Evolutionary conservation across 1,284 basidiomycete species (phyloP).

Genomic region (Filobasidium uniguttulatum): DNA sequence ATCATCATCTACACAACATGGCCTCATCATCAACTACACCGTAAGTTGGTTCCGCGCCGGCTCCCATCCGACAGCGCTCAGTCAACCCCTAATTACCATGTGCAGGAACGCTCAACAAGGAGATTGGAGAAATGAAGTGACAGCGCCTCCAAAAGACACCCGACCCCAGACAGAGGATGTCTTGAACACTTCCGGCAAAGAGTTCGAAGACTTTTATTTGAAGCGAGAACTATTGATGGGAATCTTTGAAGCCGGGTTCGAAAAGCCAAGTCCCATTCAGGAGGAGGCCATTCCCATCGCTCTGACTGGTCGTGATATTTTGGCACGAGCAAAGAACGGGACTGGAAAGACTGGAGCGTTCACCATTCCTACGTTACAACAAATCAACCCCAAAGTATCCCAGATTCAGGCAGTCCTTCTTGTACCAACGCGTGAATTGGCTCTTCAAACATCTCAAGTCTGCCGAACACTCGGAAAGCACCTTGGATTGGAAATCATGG

Average conservation of each 20-base stretch:
- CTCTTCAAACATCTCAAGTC: conserved; percentile 91
- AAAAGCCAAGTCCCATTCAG: conserved; percentile 92
- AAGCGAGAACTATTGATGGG: conserved; percentile 74
- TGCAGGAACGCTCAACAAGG: conserved; percentile 24
- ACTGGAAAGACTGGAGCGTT: conserved; percentile 73
- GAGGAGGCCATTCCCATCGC: conserved; percentile 90
- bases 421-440: conserved; percentile 88
- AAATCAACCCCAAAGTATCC: conserved; percentile 67
- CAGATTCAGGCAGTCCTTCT: conserved; percentile 93
- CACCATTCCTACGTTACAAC: conserved; percentile 90
- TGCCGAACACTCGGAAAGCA: conserved; percentile 96
- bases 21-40: conserved; percentile 32
- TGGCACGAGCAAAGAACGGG: conserved; percentile 47
- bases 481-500: conserved; percentile 92
- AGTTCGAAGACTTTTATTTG: conserved; percentile 77
- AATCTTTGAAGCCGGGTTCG: conserved; percentile 94
- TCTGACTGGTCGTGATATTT: conserved; percentile 73
- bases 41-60: not conserved
- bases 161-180: conserved; percentile 94
- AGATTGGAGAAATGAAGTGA: conserved; percentile 61
- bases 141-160: conserved; percentile 74
- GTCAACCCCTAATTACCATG: conserved; percentile 4
- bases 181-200: conserved; percentile 72
- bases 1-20: too few relatives aligned
- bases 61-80: not conserved